Evolutionary conservation across 2,329 filamentous ascomycete genomes (phyloP), one percentile per base, ranked within the genome.

Genomic region (Rhynchosporium secalis): DNA sequence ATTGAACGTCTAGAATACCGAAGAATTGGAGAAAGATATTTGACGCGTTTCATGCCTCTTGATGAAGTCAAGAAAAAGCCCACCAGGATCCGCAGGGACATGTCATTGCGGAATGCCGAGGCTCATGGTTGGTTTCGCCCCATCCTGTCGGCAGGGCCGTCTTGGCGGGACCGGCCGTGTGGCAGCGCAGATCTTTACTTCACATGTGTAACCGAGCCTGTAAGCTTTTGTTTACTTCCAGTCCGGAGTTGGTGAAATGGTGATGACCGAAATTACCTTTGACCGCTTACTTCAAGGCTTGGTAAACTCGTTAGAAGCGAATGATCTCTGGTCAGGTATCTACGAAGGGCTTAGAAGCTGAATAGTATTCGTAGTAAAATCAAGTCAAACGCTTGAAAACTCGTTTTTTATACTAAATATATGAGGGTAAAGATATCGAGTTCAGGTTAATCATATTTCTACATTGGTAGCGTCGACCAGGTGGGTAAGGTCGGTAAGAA

Each of bases 1-100:
- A 4, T 51, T 15, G 12, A 46, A 54, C 28, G 40, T 13, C 20
- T 41, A 5, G 36, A 45, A 56, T 41, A 41, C 4, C 26, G 29
- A 8, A 55, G 41, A 38, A 62, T 41, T 9, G 38, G 36, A 46
- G 48, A 7, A 8, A 62, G 9, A 52, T 49, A 7, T 51, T 43
- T 41, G 48, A 61, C 49, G 49, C 49, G 57, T 60, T 58, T 65
- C 63, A 65, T 62, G n/a, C 56, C 62, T 48, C 20, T 51, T 40
- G 52, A 56, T 61, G 29, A 43, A 26, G 31, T 36, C 33, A 36
- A 52, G 40, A 45, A 33, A 3, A 40, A 28, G n/a, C 33, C 31
- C 31, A 29, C n/a, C 43, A 20, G n/a, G 33, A 8, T n/a, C 41
- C 28, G 8, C 33, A 12, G n/a, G 12, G 55, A 49, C 41, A 51